A percentile compares a stretch with the other conserved stretches of the same genome.
Conservation (phyloP, 495 filamentous ascomycete species). For the Platismatia glauca region DNA sequence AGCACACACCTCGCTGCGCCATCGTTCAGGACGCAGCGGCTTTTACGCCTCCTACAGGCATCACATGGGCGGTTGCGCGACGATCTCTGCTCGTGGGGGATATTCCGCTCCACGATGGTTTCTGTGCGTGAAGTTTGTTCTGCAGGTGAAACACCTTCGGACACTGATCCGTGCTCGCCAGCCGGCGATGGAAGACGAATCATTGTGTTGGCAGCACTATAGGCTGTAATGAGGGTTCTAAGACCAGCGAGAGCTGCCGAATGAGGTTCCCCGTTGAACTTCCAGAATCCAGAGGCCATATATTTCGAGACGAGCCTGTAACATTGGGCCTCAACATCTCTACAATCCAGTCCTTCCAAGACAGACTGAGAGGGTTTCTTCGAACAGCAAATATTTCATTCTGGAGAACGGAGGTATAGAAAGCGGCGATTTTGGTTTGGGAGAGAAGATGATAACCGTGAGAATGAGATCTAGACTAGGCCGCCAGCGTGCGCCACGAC, state of each 20-base stretch:
- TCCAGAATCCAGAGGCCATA: not conserved
- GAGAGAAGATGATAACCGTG: not conserved
- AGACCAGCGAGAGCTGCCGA: not conserved
- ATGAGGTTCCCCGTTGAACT: not conserved
- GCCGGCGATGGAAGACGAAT: not conserved
- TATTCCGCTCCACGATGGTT: not conserved
- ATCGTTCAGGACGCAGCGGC: constrained; percentile 65
- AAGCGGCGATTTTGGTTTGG: too few relatives aligned
- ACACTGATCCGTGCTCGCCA: not conserved
- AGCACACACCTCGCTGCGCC: constrained; percentile 54
- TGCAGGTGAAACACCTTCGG: not conserved
- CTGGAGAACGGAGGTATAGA: too few relatives aligned
- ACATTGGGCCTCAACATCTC: not conserved
- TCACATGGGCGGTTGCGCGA: constrained; percentile 39
- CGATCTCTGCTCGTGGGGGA: constrained; percentile 15
- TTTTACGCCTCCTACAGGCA: constrained; percentile 58
- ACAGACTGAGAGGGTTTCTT: not conserved
- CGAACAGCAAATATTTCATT: not conserved
- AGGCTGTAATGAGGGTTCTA: not conserved
- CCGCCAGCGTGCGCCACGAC: not conserved
- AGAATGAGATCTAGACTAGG: not conserved
- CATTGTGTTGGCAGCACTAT: not conserved
- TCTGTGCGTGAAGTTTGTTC: not conserved
- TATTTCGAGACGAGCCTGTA: not conserved
- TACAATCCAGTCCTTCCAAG: not conserved